A percentile compares a stretch with the other conserved stretches of the same genome.
Conservation (phyloP, 345 rosid genomes). For the Arabidopsis arenosa region DNA sequence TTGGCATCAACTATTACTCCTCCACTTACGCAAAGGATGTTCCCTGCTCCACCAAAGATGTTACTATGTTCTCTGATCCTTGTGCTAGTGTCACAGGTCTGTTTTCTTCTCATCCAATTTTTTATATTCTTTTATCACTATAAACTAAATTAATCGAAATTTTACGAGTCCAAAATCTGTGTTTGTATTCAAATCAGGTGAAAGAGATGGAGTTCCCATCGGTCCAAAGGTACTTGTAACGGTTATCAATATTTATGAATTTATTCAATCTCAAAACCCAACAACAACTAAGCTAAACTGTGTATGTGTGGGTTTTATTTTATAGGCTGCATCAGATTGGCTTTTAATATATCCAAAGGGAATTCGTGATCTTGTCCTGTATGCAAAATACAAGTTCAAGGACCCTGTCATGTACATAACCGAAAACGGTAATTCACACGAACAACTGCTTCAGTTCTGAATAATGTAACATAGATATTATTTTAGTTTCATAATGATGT, state of each 20-base stretch:
- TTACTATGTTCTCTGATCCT: conserved; percentile 52
- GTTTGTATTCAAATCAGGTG: conserved; percentile 32
- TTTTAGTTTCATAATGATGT: neutral
- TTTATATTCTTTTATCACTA: neutral
- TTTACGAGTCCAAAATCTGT: neutral
- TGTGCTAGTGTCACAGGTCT: conserved; percentile 48
- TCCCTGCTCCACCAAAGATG: conserved; percentile 27
- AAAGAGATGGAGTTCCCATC: conserved; percentile 51
- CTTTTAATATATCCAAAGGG: conserved; percentile 65
- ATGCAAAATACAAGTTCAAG: conserved; percentile 54
- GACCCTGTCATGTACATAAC: conserved; percentile 58
- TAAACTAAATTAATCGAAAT: neutral
- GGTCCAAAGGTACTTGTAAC: conserved; percentile 48
- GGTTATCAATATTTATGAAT: neutral
- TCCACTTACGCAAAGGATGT: conserved; percentile 47
- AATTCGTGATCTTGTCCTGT: conserved; percentile 49
- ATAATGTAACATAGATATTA: neutral
- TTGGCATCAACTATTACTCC: conserved; percentile 66
- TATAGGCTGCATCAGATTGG: conserved; percentile 61
- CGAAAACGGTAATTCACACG: conserved; percentile 58
- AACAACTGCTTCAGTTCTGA: neutral
- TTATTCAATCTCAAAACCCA: neutral
- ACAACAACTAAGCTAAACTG: too few relatives aligned
- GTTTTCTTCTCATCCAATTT: conserved; percentile 5
- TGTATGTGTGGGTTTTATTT: neutral